A percentile compares a stretch with the other conserved stretches of the same genome.
Conservation (phyloP, 345 rosid genomes). For the Reutealis trisperma region DNA sequence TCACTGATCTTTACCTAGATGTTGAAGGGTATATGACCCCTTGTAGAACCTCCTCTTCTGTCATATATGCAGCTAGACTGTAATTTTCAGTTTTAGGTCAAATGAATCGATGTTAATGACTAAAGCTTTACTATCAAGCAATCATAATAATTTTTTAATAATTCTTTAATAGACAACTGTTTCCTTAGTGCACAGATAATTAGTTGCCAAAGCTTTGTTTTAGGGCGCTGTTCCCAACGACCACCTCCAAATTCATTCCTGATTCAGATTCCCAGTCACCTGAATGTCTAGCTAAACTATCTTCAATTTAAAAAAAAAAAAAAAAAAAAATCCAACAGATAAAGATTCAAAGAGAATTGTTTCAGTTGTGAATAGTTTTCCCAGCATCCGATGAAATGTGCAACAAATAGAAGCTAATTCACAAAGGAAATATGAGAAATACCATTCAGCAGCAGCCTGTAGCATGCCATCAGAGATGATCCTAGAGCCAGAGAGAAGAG, state of each 20-base stretch:
- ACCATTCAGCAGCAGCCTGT: constrained; percentile 99
- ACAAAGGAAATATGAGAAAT: constrained; percentile 21
- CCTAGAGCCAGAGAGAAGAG: constrained; percentile 91
- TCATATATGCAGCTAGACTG: constrained; percentile 94
- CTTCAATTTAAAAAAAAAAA: too few relatives aligned
- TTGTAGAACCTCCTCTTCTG: constrained; percentile 77
- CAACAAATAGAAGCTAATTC: not conserved
- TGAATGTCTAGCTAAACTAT: not conserved
- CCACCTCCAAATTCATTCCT: too few relatives aligned
- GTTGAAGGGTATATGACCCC: constrained; percentile 85
- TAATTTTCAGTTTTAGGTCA: constrained; percentile 29
- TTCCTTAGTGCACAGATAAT: not conserved
- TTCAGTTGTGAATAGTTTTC: not conserved
- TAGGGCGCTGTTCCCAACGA: not conserved
- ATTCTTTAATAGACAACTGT: not conserved
- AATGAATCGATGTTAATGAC: constrained; percentile 7
- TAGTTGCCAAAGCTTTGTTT: constrained; percentile 1
- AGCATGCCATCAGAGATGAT: constrained; percentile 93
- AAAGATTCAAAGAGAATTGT: not conserved
- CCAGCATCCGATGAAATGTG: constrained; percentile 2
- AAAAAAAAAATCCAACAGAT: not conserved
- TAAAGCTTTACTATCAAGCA: not conserved
- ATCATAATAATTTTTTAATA: not conserved
- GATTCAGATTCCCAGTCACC: constrained; percentile 4
- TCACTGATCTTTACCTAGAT: constrained; percentile 56